Conservation (phyloP, 208 protist species). For the Trypanosoma cruzi region DNA sequence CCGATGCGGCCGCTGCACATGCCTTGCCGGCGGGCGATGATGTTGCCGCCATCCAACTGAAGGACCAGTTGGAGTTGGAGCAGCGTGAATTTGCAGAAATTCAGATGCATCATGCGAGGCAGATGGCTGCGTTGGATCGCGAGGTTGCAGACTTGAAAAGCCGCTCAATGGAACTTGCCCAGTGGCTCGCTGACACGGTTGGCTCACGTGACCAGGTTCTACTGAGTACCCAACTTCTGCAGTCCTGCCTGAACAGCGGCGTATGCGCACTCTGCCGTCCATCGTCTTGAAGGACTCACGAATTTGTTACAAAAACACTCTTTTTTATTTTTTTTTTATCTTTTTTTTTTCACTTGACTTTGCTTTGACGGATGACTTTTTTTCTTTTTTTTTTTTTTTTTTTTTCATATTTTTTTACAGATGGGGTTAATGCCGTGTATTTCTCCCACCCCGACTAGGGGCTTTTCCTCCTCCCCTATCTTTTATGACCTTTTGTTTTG, state of each 20-base stretch:
- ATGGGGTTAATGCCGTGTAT: neutral
- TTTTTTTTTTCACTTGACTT: neutral
- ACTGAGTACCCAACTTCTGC: constrained; percentile 17
- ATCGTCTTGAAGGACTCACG: neutral
- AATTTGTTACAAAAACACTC: neutral
- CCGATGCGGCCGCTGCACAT: neutral
- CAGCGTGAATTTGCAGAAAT: constrained; percentile 30
- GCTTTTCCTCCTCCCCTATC: neutral
- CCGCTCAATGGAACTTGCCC: constrained; percentile 35
- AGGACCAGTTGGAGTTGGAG: constrained; percentile 27
- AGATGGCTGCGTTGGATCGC: constrained; percentile 38
- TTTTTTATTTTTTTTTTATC: constrained; percentile 1
- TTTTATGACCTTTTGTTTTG: neutral
- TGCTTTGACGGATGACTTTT: neutral
- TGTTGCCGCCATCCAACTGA: constrained; percentile 20
- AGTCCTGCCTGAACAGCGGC: constrained; percentile 20
- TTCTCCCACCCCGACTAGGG: neutral
- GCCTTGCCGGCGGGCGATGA: constrained; percentile 4
- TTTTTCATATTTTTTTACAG: neutral
- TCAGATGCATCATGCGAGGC: constrained; percentile 16
- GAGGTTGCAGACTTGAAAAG: constrained; percentile 57
- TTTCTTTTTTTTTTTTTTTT: neutral
- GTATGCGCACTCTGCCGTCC: constrained; percentile 20
- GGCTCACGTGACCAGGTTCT: constrained; percentile 15
- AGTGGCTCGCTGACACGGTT: constrained; percentile 39